Evolutionary conservation across 306 rosid species (phyloP).

Genomic region (Trifolium repens): DNA sequence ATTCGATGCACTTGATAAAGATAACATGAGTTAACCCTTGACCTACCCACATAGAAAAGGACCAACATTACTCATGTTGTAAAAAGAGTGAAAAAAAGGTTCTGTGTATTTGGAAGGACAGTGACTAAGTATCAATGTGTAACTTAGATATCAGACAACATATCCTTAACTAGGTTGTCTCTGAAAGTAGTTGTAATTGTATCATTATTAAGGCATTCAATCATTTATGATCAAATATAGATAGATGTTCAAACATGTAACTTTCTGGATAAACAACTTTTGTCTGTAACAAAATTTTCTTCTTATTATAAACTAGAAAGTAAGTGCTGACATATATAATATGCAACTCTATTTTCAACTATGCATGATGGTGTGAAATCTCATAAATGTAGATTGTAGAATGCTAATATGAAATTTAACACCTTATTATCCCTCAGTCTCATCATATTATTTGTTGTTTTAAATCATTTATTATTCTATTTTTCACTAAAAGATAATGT

Average conservation of each 20-base stretch:
- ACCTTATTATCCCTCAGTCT: too few species aligned
- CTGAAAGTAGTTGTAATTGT: constrained; percentile 38
- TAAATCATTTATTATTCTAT: too few species aligned
- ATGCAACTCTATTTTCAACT: too few species aligned
- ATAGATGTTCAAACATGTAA: constrained; percentile 40
- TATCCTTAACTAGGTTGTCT: constrained; percentile 12
- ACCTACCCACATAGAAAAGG: constrained; percentile 31
- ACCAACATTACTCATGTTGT: constrained; percentile 35
- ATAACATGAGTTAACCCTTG: constrained; percentile 38
- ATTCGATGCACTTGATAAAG: constrained; percentile 64
- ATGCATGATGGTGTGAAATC: too few species aligned
- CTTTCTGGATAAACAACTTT: constrained; percentile 25
- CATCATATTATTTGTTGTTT: too few species aligned
- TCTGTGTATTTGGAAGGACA: constrained; percentile 35
- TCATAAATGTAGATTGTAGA: too few species aligned
- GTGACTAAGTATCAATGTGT: neutral
- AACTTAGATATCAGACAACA: constrained; percentile 28
- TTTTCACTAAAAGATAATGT: too few species aligned
- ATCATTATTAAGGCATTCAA: constrained; percentile 42
- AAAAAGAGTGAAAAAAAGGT: constrained; percentile 21
- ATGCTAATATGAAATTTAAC: too few species aligned
- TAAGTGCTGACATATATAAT: constrained; percentile 31
- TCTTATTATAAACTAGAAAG: constrained; percentile 29
- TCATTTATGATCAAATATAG: constrained; percentile 45
- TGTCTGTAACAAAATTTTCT: constrained; percentile 12